phyloP scores from a whole-genome alignment of 2,329 filamentous ascomycete genomes.

The Lecanicillium sp. region DNA sequence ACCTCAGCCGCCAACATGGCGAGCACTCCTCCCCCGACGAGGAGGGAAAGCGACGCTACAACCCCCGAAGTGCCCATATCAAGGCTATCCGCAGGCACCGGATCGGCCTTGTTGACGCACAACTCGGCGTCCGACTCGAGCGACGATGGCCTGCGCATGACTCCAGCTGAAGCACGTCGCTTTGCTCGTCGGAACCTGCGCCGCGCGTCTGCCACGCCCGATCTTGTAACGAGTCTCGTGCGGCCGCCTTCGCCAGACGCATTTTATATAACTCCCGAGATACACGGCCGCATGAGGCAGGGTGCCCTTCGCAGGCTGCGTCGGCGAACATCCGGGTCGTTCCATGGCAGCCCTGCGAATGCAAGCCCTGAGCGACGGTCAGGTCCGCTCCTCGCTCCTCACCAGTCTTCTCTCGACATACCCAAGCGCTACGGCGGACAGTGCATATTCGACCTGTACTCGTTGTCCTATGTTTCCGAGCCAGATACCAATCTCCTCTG shows the following conservation, averaged over 20 bases:
- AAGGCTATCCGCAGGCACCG: conserved; percentile 4
- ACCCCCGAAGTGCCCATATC: conserved; percentile 7
- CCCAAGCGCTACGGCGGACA: conserved; percentile 28
- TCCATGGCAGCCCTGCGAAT: conserved; percentile 14
- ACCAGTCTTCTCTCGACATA: conserved; percentile 29
- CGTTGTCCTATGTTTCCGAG: conserved; percentile 33
- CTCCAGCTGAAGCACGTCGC: conserved; percentile 24
- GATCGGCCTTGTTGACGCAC: conserved; percentile 2
- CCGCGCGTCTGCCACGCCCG: conserved; percentile 26
- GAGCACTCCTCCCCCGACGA: conserved; percentile 8
- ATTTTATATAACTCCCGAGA: conserved; percentile 21
- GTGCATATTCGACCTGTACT: conserved; percentile 35
- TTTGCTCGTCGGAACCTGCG: conserved; percentile 27
- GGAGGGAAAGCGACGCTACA: conserved; percentile 8
- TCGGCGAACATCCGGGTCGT: conserved; percentile 9
- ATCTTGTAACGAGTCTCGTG: conserved; percentile 30
- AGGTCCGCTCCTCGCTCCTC: conserved; percentile 25
- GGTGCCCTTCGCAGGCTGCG: conserved; percentile 11
- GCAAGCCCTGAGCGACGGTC: conserved; percentile 20
- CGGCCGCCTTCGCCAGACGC: conserved; percentile 28
- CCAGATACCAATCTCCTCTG: conserved; percentile 40
- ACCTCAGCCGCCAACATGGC: conserved; percentile 3
- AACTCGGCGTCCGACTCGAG: conserved; percentile 24
- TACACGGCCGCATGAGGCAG: conserved; percentile 15
- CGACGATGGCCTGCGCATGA: conserved; percentile 26